phyloP scores from a whole-genome alignment of 2,329 filamentous ascomycete genomes.

The Didymella keratinophila region DNA sequence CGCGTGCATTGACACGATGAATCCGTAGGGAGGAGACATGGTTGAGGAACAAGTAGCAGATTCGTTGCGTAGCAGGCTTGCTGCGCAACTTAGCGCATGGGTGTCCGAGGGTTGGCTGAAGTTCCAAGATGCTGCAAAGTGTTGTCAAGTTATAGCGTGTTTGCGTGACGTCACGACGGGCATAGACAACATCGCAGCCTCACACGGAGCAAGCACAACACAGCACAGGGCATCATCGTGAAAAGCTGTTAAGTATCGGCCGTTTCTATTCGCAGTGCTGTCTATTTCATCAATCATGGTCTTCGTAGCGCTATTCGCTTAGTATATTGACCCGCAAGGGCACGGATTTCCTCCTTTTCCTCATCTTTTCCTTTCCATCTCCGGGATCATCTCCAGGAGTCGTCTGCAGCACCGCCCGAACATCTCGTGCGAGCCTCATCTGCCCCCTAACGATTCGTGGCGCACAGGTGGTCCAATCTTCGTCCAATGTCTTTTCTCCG shows the following conservation, averaged over 20 bases:
- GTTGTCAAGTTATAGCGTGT: too few species aligned
- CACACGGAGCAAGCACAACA: neutral
- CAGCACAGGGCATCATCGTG: neutral
- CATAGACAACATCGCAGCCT: neutral
- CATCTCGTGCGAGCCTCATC: slow-evolving; percentile 4
- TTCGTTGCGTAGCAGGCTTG: too few species aligned
- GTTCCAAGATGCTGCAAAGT: too few species aligned
- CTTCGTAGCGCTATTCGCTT: slow-evolving; percentile 3
- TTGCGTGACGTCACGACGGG: too few species aligned
- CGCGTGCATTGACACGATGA: too few species aligned
- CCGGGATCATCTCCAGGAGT: neutral
- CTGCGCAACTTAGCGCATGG: too few species aligned
- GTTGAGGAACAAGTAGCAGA: too few species aligned
- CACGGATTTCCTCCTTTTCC: slow-evolving; percentile 3
- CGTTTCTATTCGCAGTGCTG: neutral
- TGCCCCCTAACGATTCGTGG: neutral
- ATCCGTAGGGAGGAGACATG: too few species aligned
- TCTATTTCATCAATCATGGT: slow-evolving; percentile 1
- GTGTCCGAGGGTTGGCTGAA: too few species aligned
- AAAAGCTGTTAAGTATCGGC: neutral
- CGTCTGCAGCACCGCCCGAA: neutral
- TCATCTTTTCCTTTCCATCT: slow-evolving; percentile 4
- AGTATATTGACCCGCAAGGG: slow-evolving; percentile 3
- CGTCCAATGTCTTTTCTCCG: neutral
- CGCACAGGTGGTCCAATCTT: slow-evolving; percentile 4